Evolutionary conservation across 176 grass and related monocot species (phyloP).

Genomic region (Triticum urartu): DNA sequence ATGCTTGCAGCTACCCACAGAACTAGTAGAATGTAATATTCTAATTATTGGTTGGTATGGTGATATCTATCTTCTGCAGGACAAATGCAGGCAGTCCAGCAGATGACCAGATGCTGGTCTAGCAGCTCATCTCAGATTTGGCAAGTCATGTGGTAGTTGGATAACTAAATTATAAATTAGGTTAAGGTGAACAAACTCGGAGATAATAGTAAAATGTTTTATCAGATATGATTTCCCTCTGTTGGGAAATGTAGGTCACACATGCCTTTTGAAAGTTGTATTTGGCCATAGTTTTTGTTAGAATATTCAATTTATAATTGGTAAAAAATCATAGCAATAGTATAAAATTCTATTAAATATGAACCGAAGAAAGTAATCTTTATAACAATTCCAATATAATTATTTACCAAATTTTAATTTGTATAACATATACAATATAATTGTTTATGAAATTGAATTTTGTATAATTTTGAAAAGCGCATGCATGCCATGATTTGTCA

Average conservation of each 20-base stretch:
- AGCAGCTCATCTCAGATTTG: conserved; percentile 4
- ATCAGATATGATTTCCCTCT: background rate
- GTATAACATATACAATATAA: too few relatives aligned
- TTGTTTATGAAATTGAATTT: too few relatives aligned
- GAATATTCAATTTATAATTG: background rate
- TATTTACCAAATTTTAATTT: background rate
- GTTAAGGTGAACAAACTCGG: background rate
- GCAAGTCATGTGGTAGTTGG: conserved; percentile 7
- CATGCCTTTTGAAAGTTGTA: background rate
- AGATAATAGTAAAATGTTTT: background rate
- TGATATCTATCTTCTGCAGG: background rate
- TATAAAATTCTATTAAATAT: background rate
- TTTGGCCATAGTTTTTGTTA: background rate
- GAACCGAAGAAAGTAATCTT: background rate
- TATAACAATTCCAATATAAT: background rate
- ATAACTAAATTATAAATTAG: background rate
- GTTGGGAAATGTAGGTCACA: background rate
- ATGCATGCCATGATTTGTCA: background rate
- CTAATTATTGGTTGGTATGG: conserved; percentile 1
- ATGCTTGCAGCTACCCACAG: conserved; percentile 4
- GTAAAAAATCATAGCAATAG: background rate
- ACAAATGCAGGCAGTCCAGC: background rate
- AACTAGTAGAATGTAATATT: conserved; percentile 4
- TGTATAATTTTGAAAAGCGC: background rate
- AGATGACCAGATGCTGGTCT: background rate